phyloP scores from a whole-genome alignment of 257 asterid genomes.

The Solanum bulbocastanum region DNA sequence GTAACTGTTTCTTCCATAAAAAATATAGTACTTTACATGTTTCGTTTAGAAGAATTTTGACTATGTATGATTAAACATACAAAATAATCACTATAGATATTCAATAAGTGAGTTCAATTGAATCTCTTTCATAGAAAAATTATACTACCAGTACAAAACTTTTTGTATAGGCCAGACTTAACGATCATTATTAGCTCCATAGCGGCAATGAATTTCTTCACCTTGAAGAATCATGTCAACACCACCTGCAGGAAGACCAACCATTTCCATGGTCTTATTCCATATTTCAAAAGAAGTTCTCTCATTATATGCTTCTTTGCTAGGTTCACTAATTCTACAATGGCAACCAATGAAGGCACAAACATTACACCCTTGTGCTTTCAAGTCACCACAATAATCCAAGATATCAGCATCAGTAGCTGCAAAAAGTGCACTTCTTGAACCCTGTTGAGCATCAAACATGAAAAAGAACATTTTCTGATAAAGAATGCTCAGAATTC shows the following conservation, averaged over 20 bases:
- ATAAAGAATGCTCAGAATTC: not conserved
- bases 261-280: constrained; percentile 12
- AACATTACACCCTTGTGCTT: not conserved
- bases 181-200: not conserved
- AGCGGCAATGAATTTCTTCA: constrained; percentile 3
- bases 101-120: not conserved
- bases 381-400: not conserved
- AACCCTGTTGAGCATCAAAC: constrained; percentile 12
- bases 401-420: constrained; percentile 3
- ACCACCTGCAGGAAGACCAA: constrained; percentile 5
- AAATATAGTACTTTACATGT: not conserved
- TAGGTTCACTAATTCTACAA: constrained; percentile 4
- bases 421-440: constrained; percentile 17
- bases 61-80: too few relatives aligned
- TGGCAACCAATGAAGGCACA: constrained; percentile 3
- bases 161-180: not conserved
- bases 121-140: not conserved
- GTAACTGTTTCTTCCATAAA: not conserved
- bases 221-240: constrained; percentile 8
- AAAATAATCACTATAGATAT: not conserved
- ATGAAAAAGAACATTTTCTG: not conserved
- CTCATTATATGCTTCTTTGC: constrained; percentile 2
- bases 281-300: not conserved
- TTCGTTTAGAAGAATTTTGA: too few relatives aligned
- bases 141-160: not conserved